A percentile compares a stretch with the other conserved stretches of the same genome.
Evolutionary conservation across 129 eudicot species (phyloP).

Genomic region (Tagetes patula): DNA sequence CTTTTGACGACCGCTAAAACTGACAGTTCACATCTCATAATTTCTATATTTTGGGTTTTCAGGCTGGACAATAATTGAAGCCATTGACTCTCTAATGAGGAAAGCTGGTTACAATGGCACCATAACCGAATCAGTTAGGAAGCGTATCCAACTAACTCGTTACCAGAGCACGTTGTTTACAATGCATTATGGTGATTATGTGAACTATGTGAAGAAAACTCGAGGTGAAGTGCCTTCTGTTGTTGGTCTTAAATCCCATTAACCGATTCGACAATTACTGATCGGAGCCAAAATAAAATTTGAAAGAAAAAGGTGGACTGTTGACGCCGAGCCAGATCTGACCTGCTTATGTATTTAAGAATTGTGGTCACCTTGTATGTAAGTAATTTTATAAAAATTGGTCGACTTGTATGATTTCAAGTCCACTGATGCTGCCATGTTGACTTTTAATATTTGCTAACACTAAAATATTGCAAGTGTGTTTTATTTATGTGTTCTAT

Average conservation of each 20-base stretch:
- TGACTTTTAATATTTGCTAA: conserved; percentile 10
- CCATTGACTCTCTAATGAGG: conserved; percentile 72
- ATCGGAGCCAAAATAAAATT: conserved; percentile 5
- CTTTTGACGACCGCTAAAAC: no score
- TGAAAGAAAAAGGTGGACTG: not conserved
- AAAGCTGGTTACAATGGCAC: conserved; percentile 81
- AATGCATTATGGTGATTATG: conserved; percentile 65
- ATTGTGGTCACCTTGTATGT: conserved; percentile 17
- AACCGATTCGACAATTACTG: conserved; percentile 10
- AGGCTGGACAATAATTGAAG: conserved; percentile 85
- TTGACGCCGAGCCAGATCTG: not conserved
- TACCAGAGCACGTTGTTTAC: conserved; percentile 75
- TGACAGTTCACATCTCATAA: no score
- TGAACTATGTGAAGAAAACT: conserved; percentile 60
- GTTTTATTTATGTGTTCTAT: not conserved
- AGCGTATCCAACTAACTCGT: conserved; percentile 65
- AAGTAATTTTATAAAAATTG: conserved; percentile 28
- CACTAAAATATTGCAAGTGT: conserved; percentile 13
- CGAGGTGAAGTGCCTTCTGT: conserved; percentile 58
- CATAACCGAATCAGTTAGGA: conserved; percentile 63
- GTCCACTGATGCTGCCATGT: conserved; percentile 20
- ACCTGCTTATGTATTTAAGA: not conserved
- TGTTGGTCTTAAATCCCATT: conserved; percentile 49
- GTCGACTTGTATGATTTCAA: conserved; percentile 16
- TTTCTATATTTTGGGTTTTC: conserved; percentile 11